Evolutionary conservation across 495 filamentous ascomycete species (phyloP), one percentile per base, ranked within the genome.

Genomic region (Daldinia concentrica): DNA sequence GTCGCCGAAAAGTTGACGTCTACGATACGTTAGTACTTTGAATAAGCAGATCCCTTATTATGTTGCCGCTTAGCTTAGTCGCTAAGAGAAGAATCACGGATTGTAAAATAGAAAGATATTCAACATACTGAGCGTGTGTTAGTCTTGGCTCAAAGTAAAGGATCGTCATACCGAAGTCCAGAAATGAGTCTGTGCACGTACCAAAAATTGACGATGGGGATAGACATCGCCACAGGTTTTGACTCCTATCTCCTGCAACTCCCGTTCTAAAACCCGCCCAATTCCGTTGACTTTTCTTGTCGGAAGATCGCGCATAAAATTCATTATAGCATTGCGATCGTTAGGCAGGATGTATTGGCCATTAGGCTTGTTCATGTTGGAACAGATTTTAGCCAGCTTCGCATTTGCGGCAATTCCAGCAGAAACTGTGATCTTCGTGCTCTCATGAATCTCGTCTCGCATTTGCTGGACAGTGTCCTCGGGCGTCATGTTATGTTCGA

Each of bases 331-430:
- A 22, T 79, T 76, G 19, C 94, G 84, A 15, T 94, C 90, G 60
- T 86, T 91, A 0, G 90, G 86, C 5, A 98, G 82, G 8, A 85
- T 72, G 68, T 91, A 98, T 74, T 98, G 96, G 0, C 95, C 96
- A 66, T 99, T 97, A 3, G 95, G 95, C 74, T 99, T 98, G 80
- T 98, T 98, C 69, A 88, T 87, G 74, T 99, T 98, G 17, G 93
- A 96, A 58, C 89, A 90, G 30, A 99, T 97, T 80, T 99, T 99
- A 19, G 96, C 95, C 5, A 99, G 83, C 74, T 92, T 95, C 2
- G 94, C 90, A 78, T 98, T 99, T 2, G 93, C 89, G 0, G 92
- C 96, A 63, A 99, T 97, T 8, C 95, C 95, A 0, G 96, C 95
- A 11, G 94, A 98, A 15, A 99, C 89, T 17, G 94, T 97, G 51